These are phyloP conservation scores for Stipa capillata DNA, from an alignment of 176 grass and related monocot genomes.

Conservation along the genomic window DNA sequence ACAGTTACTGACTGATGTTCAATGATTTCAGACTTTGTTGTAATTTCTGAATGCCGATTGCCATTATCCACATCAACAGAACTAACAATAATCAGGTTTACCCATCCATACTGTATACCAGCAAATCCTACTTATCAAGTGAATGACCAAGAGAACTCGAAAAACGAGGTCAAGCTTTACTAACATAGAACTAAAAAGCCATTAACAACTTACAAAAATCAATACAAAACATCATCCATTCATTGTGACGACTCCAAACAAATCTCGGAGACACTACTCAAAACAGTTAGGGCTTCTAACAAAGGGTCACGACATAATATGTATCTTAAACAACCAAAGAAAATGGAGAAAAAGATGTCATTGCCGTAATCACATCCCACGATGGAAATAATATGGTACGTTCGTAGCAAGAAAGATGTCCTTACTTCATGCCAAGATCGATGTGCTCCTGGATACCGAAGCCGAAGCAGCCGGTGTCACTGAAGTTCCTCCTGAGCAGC, in stretches of 20 bases:
- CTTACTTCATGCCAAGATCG: conserved; percentile 35
- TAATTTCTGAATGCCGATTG: background rate
- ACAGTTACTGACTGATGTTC: background rate
- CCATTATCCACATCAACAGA: background rate
- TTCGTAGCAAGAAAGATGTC: background rate
- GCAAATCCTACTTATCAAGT: background rate
- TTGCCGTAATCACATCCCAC: too few species aligned
- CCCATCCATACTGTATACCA: background rate
- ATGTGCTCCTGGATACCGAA: conserved; percentile 39
- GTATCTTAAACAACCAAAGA: background rate
- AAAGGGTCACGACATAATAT: background rate
- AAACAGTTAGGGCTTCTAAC: background rate
- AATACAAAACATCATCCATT: background rate
- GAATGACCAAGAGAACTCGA: background rate
- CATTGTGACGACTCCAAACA: background rate
- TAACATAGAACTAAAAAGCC: background rate
- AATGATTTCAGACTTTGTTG: background rate
- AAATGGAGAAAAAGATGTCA: background rate
- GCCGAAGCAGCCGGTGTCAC: conserved; percentile 23
- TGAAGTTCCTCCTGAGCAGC: conserved; percentile 36
- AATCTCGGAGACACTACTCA: background rate
- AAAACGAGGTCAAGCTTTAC: background rate
- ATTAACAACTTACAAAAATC: background rate
- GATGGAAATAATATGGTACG: background rate
- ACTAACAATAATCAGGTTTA: background rate